Conservation (phyloP, 1,284 basidiomycete genomes). For the Grifola frondosa region DNA sequence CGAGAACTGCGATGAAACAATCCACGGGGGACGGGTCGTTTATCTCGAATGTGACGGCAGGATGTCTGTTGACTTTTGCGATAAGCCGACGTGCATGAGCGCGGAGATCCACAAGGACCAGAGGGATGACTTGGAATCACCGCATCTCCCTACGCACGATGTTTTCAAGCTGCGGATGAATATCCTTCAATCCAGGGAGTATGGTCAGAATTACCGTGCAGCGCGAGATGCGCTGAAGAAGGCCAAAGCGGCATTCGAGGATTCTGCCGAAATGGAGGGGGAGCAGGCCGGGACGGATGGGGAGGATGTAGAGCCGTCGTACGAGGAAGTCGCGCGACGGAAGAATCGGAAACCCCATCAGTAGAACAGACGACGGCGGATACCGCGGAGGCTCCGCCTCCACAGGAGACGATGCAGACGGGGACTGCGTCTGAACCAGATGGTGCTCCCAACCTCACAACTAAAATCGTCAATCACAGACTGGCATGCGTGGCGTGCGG, state of each 20-base stretch:
- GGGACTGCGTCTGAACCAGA: too few relatives aligned
- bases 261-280: neutral
- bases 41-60: conserved; percentile 25
- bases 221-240: conserved; percentile 17
- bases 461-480: conserved; percentile 4
- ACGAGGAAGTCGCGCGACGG: too few relatives aligned
- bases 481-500: conserved; percentile 13
- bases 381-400: too few relatives aligned
- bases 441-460: too few relatives aligned
- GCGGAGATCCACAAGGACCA: conserved; percentile 14
- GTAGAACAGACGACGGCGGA: too few relatives aligned
- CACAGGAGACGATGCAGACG: too few relatives aligned
- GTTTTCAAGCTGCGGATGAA: conserved; percentile 19
- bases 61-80: conserved; percentile 26
- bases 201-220: conserved; percentile 14
- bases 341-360: too few relatives aligned
- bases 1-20: conserved; percentile 19
- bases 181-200: conserved; percentile 16
- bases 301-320: too few relatives aligned
- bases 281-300: too few relatives aligned
- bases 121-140: conserved; percentile 10
- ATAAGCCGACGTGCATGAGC: conserved; percentile 16
- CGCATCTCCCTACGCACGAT: conserved; percentile 17
- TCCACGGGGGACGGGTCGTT: conserved; percentile 24
- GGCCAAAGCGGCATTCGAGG: neutral